Base-by-base conservation (phyloP, 2,329 filamentous ascomycete species). In the Fusarium tuaranense region DNA sequence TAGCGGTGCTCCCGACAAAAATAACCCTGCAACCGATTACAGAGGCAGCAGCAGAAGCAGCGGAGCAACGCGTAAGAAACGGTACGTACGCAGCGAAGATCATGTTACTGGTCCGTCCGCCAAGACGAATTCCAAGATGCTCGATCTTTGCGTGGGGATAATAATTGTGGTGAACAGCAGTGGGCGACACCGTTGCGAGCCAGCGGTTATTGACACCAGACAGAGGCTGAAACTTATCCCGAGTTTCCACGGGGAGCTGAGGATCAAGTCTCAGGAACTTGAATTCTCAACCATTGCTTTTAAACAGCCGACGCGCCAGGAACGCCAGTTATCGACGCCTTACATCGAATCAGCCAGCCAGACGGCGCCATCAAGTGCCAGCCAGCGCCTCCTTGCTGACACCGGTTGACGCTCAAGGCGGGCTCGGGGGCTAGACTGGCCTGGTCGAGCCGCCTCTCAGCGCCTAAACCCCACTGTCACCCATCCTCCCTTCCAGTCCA, bases 391-490 rank as follows among this genome's bases (percentile, higher is more conserved):
- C 68, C 51, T 65, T 51, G 48, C 57, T 58, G 38, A 46, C 44
- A 68, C 53, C 58, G 34, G 62, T 63, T 46, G 53, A 63, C 58
- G 13, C 62, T 58, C 61, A 39, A 58, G 48, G 63, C 51, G 36
- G 58, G n/a, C 32, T 44, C 27, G 12, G 41, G 41, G 72, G 66
- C 72, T 62, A 74, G 72, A 72, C 44, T 71, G 57, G 66, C 48
- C 70, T 63, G 44, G 48, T 68, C 62, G 72, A 75, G 72, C 69
- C 72, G 72, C 72, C 72, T 63, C 63, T 70, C 61, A 57, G 72
- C 55, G 51, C 66, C 69, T 67, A 58, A 68, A 65, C 72, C 39
- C 72, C 72, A 75, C 72, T 53, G 65, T 48, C 61, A 38, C 61
- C 58, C 27, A 65, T 66, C 57, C 66, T 55, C 48, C 48, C 48